These are phyloP conservation scores for Aspergillus intermedius DNA, from an alignment of 2,329 filamentous ascomycete genomes.

Conservation along the genomic window DNA sequence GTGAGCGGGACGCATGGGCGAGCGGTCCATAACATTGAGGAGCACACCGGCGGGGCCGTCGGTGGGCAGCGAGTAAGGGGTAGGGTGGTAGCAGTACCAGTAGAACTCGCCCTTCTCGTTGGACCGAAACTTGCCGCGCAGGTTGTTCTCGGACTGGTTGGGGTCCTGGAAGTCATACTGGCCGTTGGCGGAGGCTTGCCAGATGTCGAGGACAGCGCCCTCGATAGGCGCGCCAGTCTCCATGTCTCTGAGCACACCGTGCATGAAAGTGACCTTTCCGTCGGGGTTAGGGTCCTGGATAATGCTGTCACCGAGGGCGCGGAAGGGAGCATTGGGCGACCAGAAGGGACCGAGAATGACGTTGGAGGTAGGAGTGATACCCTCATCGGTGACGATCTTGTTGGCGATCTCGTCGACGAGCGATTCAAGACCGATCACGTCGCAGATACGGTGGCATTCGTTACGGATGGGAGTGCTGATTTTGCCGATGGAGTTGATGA, in stretches of 20 bases:
- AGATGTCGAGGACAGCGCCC: slow-evolving; percentile 67
- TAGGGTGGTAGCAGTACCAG: slow-evolving; percentile 70
- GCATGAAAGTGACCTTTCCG: slow-evolving; percentile 59
- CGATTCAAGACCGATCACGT: slow-evolving; percentile 66
- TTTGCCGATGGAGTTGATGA: slow-evolving; percentile 68
- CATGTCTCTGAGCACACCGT: slow-evolving; percentile 61
- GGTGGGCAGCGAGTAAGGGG: slow-evolving; percentile 63
- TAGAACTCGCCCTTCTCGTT: slow-evolving; percentile 61
- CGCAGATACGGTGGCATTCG: slow-evolving; percentile 66
- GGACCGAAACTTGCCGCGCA: slow-evolving; percentile 68
- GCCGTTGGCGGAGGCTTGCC: slow-evolving; percentile 69
- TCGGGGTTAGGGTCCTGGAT: slow-evolving; percentile 55
- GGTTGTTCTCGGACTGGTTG: slow-evolving; percentile 65
- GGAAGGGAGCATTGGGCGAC: slow-evolving; percentile 68
- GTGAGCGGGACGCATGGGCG: slow-evolving; percentile 56
- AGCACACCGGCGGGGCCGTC: slow-evolving; percentile 54
- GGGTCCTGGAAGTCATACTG: slow-evolving; percentile 73
- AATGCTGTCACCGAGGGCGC: slow-evolving; percentile 59
- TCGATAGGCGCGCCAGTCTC: slow-evolving; percentile 61
- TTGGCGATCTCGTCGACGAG: slow-evolving; percentile 77
- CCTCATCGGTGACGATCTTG: slow-evolving; percentile 55
- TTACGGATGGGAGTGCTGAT: slow-evolving; percentile 63
- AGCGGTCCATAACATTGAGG: slow-evolving; percentile 50
- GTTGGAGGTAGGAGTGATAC: slow-evolving; percentile 63
- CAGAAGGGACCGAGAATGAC: slow-evolving; percentile 74